A percentile compares a stretch with the other conserved stretches of the same genome.
phyloP scores from a whole-genome alignment of 768 basidiomycete genomes.

The Tylopilus subfusipes region DNA sequence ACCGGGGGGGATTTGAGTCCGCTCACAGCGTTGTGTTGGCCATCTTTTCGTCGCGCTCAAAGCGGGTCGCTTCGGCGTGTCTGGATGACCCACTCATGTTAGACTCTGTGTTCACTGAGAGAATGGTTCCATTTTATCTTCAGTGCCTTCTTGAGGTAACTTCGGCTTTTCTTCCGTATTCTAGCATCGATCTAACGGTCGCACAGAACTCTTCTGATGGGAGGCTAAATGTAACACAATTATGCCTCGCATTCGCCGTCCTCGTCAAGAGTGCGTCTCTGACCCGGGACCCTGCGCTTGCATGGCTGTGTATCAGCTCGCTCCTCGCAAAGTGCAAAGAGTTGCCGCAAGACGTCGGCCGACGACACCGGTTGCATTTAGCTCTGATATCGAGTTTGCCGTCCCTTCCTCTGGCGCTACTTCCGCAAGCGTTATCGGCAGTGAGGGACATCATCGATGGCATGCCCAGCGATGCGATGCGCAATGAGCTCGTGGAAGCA shows the following conservation, averaged over 20 bases:
- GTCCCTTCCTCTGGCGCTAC: constrained; percentile 53
- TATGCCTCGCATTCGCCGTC: constrained; percentile 71
- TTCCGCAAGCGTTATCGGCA: constrained; percentile 53
- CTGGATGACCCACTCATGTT: constrained; percentile 7
- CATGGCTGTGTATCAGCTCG: constrained; percentile 64
- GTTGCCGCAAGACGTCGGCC: constrained; percentile 16
- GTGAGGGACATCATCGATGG: constrained; percentile 35
- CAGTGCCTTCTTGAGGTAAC: constrained; percentile 67
- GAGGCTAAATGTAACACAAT: constrained; percentile 58
- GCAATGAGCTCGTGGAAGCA: constrained; percentile 50
- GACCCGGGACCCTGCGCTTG: constrained; percentile 45
- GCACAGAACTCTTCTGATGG: constrained; percentile 61
- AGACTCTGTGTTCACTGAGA: constrained; percentile 43
- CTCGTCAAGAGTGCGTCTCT: constrained; percentile 58
- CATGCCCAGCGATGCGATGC: constrained; percentile 29
- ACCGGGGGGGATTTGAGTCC: constrained; percentile 81
- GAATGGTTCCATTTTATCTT: constrained; percentile 72
- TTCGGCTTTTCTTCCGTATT: neutral
- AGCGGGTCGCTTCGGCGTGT: constrained; percentile 22
- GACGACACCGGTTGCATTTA: constrained; percentile 55
- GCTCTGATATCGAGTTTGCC: constrained; percentile 64
- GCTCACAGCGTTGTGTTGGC: constrained; percentile 82
- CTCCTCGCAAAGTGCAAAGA: constrained; percentile 48
- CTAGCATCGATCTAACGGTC: neutral
- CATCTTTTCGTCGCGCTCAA: constrained; percentile 61